Evolutionary conservation across 805 yeast genomes (phyloP), one percentile per base, ranked within the genome.

Genomic region (Yamadazyma nakazawae): DNA sequence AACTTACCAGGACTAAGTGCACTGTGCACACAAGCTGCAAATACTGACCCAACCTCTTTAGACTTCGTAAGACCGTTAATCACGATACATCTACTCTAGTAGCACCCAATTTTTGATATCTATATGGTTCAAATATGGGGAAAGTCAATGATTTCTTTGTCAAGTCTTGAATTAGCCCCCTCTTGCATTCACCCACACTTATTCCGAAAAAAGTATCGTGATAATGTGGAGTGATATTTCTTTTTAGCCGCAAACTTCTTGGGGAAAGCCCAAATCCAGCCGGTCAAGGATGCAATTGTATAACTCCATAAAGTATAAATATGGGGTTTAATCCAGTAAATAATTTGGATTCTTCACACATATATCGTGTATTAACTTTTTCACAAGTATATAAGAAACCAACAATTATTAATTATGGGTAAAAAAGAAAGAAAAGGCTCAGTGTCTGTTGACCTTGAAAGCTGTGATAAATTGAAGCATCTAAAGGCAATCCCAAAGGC

Each of bases 401-500:
- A 36, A 26, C 41, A 11, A 25, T 19, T 16, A 31, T 24, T 14
- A 16, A 40, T 34, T 30, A 67, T 64, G 64, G 58, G 63, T 32
- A 68, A 62, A 52, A 69, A 64, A 51, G 55, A 52, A 34, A 67
- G 66, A 55, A 54, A 54, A 40, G 45, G 47, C 28, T 47, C 61
- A 25, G 48, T 57, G 9, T 63, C 65, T 5, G 61, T 72, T 52
- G 70, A 70, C 50, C 59, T 72, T 44, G 70, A 64, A 31, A 64
- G 61, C 49, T 66, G 72, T 52, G 73, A 70, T 47, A 62, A 56
- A 45, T 60, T 72, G 58, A 64, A 60, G 44, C 72, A 64, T 48
- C 65, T 72, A 51, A 60, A 58, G 50, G 68, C 74, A 11, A 59
- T 63, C 2, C 75, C 75, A 21, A 70, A 70, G 48, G 49, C 64